These are phyloP conservation scores for Fusarium hainanense DNA, from an alignment of 2,329 filamentous ascomycete species.

Conservation along the genomic window DNA sequence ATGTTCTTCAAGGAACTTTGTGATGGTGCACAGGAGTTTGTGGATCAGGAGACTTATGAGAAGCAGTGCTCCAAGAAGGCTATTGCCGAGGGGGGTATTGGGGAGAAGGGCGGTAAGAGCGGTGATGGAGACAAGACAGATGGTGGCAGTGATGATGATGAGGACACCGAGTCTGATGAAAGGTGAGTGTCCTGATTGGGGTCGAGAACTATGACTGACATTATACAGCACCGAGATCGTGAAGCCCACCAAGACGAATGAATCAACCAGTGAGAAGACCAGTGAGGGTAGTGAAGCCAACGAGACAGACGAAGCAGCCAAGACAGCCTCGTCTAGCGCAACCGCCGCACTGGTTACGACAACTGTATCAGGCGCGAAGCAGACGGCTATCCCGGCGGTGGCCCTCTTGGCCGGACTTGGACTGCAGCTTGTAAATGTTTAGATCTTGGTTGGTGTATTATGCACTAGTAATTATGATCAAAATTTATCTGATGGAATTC, in stretches of 20 bases:
- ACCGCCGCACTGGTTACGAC: not conserved
- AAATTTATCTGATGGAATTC: not conserved
- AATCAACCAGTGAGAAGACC: not conserved
- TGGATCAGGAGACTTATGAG: not conserved
- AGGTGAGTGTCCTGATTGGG: not conserved
- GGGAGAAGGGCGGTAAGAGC: not conserved
- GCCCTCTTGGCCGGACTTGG: not conserved
- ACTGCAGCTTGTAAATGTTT: not conserved
- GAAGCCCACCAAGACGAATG: not conserved
- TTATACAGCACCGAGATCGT: not conserved
- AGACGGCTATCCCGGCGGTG: not conserved
- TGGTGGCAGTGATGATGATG: not conserved
- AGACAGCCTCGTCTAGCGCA: not conserved
- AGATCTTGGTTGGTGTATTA: accelerated
- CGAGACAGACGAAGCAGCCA: not conserved
- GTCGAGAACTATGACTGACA: no score
- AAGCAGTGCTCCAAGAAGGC: not conserved
- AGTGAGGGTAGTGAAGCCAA: not conserved
- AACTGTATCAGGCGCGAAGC: not conserved
- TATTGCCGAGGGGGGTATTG: not conserved
- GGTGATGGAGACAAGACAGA: not conserved
- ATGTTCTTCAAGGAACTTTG: not conserved
- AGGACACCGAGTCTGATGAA: not conserved
- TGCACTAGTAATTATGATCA: not conserved
- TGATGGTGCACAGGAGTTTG: not conserved